These are phyloP conservation scores for Aspergillus leporis DNA, from an alignment of 495 filamentous ascomycete species.

Conservation along the genomic window DNA sequence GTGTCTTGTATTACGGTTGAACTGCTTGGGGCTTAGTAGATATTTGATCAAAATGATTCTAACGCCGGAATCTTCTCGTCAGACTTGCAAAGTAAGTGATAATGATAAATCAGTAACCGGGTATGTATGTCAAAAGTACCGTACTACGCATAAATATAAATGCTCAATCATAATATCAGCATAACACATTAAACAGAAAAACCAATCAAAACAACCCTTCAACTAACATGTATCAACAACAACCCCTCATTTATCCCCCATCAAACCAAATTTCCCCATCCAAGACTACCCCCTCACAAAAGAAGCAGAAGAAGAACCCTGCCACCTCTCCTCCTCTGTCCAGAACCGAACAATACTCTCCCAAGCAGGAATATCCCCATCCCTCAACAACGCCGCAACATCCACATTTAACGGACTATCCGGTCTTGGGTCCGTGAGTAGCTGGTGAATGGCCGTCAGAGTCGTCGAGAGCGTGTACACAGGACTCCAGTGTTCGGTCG, in stretches of 20 bases:
- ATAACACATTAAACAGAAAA: background rate
- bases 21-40: background rate
- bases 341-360: constrained; percentile 81
- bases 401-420: constrained; percentile 91
- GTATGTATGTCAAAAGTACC: background rate
- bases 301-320: constrained; percentile 4
- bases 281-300: background rate
- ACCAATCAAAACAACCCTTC: background rate
- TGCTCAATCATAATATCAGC: background rate
- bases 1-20: background rate
- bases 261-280: background rate
- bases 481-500: constrained; percentile 77
- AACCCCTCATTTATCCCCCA: too few relatives aligned
- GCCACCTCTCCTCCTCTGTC: constrained; percentile 56
- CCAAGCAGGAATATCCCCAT: constrained; percentile 74
- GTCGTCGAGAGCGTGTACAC: constrained; percentile 78
- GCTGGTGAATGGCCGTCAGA: constrained; percentile 72
- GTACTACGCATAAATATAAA: background rate
- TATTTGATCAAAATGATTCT: background rate
- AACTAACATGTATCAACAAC: too few relatives aligned
- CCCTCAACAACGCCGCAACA: constrained; percentile 72
- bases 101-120: background rate
- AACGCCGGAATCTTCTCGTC: too few relatives aligned
- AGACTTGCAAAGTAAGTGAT: background rate
- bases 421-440: constrained; percentile 73